phyloP scores from a whole-genome alignment of 2,329 filamentous ascomycete genomes.

The Colletotrichum scovillei region DNA sequence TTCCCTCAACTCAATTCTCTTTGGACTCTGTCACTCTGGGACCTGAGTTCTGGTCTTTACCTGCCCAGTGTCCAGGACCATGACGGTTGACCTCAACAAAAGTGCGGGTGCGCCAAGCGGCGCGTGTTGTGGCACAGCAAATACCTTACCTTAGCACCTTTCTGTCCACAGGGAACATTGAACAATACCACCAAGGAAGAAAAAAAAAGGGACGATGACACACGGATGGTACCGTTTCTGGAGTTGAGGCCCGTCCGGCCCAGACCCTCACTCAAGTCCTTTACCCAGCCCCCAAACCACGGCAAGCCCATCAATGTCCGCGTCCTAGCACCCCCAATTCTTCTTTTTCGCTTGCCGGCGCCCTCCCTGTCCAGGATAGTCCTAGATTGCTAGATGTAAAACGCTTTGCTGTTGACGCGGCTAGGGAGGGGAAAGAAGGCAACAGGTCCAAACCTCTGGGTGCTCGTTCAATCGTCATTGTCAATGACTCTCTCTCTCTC shows the following conservation, averaged over 20 bases:
- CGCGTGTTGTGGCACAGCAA: conserved; percentile 30
- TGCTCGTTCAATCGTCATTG: neutral
- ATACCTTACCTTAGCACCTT: neutral
- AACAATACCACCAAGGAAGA: neutral
- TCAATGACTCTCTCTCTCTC: neutral
- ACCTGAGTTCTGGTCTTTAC: too few species aligned
- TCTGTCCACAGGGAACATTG: neutral
- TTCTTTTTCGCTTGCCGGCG: neutral
- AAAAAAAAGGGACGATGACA: neutral
- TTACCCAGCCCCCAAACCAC: neutral
- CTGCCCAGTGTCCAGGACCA: too few species aligned
- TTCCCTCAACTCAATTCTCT: neutral
- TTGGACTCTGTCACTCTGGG: too few species aligned
- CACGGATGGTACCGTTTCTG: conserved; percentile 3
- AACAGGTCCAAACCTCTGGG: neutral
- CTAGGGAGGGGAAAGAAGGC: neutral
- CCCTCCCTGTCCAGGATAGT: neutral
- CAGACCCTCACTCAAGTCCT: neutral
- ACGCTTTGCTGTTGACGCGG: neutral
- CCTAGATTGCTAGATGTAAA: neutral
- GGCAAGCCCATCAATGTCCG: neutral
- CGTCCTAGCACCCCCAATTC: neutral
- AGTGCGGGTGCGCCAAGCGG: conserved; percentile 17
- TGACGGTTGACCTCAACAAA: neutral
- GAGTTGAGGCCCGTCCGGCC: neutral